Conservation (phyloP, 2,329 filamentous ascomycete species). For the Talaromyces sp. region DNA sequence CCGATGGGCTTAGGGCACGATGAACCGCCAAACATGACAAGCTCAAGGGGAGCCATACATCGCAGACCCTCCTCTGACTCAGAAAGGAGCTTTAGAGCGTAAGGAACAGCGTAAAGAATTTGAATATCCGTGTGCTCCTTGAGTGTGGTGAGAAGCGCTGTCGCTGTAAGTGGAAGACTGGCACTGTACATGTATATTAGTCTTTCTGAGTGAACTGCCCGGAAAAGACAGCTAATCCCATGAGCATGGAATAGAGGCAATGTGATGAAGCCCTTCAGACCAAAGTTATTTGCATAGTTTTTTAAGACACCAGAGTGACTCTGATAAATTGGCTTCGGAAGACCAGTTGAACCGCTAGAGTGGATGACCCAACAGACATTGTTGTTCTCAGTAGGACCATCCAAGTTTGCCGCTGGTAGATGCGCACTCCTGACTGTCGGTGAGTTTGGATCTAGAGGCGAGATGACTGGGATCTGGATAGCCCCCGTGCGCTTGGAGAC, state of each 20-base stretch:
- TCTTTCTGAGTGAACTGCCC: constrained; percentile 56
- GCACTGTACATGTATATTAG: constrained; percentile 59
- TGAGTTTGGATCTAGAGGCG: neutral
- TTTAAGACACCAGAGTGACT: constrained; percentile 56
- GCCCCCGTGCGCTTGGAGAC: constrained; percentile 17
- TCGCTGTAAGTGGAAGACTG: constrained; percentile 56
- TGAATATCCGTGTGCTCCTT: constrained; percentile 46
- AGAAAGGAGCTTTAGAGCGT: constrained; percentile 64
- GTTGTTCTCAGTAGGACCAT: constrained; percentile 9
- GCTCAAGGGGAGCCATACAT: constrained; percentile 49
- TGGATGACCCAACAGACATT: constrained; percentile 50
- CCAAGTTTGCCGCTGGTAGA: constrained; percentile 8
- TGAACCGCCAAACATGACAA: constrained; percentile 62
- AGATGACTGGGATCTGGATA: constrained; percentile 2
- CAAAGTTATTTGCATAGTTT: constrained; percentile 51
- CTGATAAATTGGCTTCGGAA: constrained; percentile 66
- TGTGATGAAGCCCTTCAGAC: constrained; percentile 56
- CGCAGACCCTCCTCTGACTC: constrained; percentile 60
- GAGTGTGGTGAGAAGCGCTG: constrained; percentile 53
- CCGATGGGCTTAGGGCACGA: constrained; percentile 63
- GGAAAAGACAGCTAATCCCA: constrained; percentile 58
- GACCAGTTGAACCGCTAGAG: constrained; percentile 60
- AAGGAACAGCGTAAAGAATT: constrained; percentile 65
- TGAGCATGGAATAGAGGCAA: constrained; percentile 64
- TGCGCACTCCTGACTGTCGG: neutral